These are phyloP conservation scores for Pyrus hybrid DNA, from an alignment of 331 rosid species.

Conservation along the genomic window DNA sequence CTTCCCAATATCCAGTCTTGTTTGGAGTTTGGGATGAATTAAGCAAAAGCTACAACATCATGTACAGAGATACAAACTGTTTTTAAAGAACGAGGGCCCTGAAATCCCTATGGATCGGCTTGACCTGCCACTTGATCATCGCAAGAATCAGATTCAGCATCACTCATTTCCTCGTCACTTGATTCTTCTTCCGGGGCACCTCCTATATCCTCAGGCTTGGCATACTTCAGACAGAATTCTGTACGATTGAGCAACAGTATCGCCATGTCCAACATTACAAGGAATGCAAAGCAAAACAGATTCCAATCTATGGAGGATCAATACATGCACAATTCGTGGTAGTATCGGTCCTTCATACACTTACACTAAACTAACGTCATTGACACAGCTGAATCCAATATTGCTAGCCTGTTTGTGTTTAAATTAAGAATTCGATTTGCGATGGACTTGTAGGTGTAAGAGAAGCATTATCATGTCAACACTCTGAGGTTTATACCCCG, in stretches of 20 bases:
- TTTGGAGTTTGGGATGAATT: slow-evolving; percentile 37
- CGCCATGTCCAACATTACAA: neutral
- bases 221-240: slow-evolving; percentile 74
- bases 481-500: neutral
- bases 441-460: neutral
- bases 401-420: neutral
- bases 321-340: neutral
- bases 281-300: neutral
- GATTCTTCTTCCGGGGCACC: slow-evolving; percentile 49
- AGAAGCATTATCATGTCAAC: neutral
- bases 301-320: neutral
- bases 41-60: slow-evolving; percentile 26
- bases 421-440: neutral
- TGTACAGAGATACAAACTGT: slow-evolving; percentile 29
- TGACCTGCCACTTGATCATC: slow-evolving; percentile 69
- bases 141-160: slow-evolving; percentile 61
- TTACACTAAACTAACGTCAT: neutral
- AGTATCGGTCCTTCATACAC: neutral
- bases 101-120: slow-evolving; percentile 61
- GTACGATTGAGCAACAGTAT: slow-evolving; percentile 11
- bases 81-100: neutral
- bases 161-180: slow-evolving; percentile 76
- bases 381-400: neutral
- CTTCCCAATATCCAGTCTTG: slow-evolving; percentile 30
- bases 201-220: slow-evolving; percentile 58